Evolutionary conservation across 306 rosid genomes (phyloP).

Genomic region (Gillenia trifoliata): DNA sequence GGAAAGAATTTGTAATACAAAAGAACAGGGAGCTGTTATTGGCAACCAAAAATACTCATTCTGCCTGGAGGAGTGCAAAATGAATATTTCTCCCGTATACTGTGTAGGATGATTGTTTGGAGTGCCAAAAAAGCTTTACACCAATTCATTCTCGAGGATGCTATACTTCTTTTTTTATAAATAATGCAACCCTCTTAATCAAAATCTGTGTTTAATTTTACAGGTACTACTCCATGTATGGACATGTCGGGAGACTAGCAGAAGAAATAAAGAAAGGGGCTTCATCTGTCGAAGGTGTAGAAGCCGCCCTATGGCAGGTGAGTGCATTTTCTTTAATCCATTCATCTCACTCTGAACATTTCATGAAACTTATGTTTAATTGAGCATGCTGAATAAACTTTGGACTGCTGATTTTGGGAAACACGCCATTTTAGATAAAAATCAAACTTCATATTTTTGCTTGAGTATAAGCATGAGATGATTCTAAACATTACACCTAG

Average conservation of each 20-base stretch:
- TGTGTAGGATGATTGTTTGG: too few species aligned
- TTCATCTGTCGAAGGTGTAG: constrained; percentile 84
- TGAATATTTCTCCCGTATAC: too few species aligned
- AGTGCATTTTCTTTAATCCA: constrained; percentile 7
- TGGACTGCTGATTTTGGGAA: not conserved
- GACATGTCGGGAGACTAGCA: constrained; percentile 90
- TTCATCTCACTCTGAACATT: not conserved
- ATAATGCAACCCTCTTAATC: not conserved
- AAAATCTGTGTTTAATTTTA: constrained; percentile 8
- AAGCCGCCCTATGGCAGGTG: constrained; percentile 90
- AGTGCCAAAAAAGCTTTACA: not conserved
- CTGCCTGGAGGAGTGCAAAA: too few species aligned
- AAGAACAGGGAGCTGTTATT: too few species aligned
- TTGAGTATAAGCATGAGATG: not conserved
- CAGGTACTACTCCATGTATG: constrained; percentile 95
- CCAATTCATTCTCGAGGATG: not conserved
- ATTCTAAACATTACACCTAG: not conserved
- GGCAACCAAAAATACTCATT: too few species aligned
- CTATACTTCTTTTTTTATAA: not conserved
- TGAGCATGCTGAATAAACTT: not conserved
- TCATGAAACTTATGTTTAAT: not conserved
- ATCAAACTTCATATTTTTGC: not conserved
- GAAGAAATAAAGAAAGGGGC: constrained; percentile 88
- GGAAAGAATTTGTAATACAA: not conserved
- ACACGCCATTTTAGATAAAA: too few species aligned